Base-by-base conservation (phyloP, 345 rosid genomes). In the Euphorbia pulcherrima region DNA sequence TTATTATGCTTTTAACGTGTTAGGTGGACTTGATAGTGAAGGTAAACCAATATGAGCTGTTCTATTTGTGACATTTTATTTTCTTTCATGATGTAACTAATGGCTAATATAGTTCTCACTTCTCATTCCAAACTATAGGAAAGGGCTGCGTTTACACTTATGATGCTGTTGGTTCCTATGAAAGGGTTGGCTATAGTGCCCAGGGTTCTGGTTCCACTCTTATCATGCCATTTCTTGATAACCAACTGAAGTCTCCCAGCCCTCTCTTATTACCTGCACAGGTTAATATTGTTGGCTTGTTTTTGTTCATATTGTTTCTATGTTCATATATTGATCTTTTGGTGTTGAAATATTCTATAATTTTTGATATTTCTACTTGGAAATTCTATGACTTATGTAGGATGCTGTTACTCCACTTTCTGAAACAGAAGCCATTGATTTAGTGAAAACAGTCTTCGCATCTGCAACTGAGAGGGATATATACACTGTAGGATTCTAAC, bases 401-500 rank as follows among this genome's bases (percentile, higher is more conserved):
- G 99, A 95, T 78, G 83, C 99, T 17, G 92, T 85, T 58, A 95
- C 98, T 37, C 99, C 99, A 28, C 93, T 95, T 64, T 75, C 88
- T 7, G 98, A 90, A 72, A 48, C 79, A 50, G 99, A 95, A 81
- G 99, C 98, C 14, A 70, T 92, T 66, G 97, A 93, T 73, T 80
- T 93, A 78, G 96, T 93, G 33, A 90, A 89, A 85, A 91, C 92
- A 60, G 86, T 82, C 66, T 95, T 92, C 77, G 96, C 89, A 39
- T 90, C 99, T 59, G 99, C 99, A 73, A 85, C 97, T 3, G 98
- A 95, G 87, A 90, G 97, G 65, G 99, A 95, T 77, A 90, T 92
- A 64, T 92, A 92, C 82, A 92, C 99, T 54, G 97, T 90, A 79
- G 51, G 13, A 13, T 27, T 24, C 14, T 62, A 8, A 44, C n/a